Evolutionary conservation across 495 filamentous ascomycete genomes (phyloP), one percentile per base, ranked within the genome.

Genomic region (Hyaloscypha hepaticicola): DNA sequence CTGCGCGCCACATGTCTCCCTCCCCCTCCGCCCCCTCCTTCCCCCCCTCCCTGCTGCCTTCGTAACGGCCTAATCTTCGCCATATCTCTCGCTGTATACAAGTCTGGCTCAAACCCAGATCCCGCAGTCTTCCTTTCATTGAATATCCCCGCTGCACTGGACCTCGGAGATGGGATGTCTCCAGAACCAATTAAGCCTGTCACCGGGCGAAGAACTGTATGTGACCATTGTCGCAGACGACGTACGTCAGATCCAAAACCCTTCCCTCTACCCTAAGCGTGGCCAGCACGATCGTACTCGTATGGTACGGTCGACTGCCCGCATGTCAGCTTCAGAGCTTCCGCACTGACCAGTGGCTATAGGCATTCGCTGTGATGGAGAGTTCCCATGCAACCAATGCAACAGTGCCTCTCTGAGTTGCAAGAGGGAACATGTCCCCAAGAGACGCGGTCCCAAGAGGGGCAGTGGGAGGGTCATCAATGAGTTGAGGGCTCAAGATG

Each of bases 381-480:
- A 70, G 33, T 73, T 65, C 21, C 75, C 74, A 5, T 77, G 74
- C 60, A 65, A 72, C 45, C 75, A 72, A 58, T 77, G 75, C 57
- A 50, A 57, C 34, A 65, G 63, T 65, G 72, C 74, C 11, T 56
- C 59, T 5, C 60, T 77, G 55, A 52, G 50, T 31, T 77, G 75
- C 67, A 77, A 72, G 66, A 69, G 75, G 48, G 72, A 76, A 8
- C 74, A 77, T 65, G 69, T 76, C n/a, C 75, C 74, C 2, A 67
- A 71, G 21, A 75, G 72, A 58, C 63, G 74, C 29, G 75, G 74
- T 29, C 75, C 75, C 1, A 77, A 76, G 58, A 66, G 67, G 22
- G 75, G 75, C 24, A 72, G 65, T 60, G 75, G 75, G 5, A 65
- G 70, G 60, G 72, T 77, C 1, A 74, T 77, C 41, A 70, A 75